Evolutionary conservation across 352 stramenopile genomes (phyloP).

Genomic region (Aphanomyces astaci): DNA sequence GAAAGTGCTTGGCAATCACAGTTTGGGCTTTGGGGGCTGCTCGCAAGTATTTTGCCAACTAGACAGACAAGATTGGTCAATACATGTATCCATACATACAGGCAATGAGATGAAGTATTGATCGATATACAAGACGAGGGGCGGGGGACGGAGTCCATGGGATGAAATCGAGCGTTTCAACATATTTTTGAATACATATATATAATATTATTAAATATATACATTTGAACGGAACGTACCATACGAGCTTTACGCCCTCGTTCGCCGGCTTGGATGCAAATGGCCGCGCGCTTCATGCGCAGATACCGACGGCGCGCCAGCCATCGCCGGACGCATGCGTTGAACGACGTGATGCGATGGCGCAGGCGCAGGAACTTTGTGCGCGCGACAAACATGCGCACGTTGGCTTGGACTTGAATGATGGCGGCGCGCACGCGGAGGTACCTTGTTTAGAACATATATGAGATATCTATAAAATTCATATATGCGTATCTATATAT

Average conservation of each 20-base stretch:
- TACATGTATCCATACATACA: too few species aligned
- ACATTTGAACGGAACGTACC: not conserved
- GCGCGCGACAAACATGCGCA: slow-evolving; percentile 62
- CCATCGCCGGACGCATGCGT: slow-evolving; percentile 64
- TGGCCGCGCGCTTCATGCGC: slow-evolving; percentile 47
- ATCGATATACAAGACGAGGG: too few species aligned
- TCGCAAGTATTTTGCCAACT: slow-evolving; percentile 59
- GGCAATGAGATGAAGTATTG: too few species aligned
- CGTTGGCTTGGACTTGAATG: slow-evolving; percentile 55
- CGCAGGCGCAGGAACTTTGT: slow-evolving; percentile 43
- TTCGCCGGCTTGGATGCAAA: slow-evolving; percentile 64
- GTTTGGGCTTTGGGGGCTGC: slow-evolving; percentile 64
- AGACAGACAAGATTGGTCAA: not conserved
- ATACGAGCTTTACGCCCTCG: slow-evolving; percentile 64
- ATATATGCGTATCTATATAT: too few species aligned
- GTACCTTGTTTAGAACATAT: not conserved
- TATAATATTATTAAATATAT: too few species aligned
- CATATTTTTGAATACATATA: too few species aligned
- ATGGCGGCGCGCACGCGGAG: slow-evolving; percentile 18
- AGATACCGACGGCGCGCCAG: slow-evolving; percentile 64
- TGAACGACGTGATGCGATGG: slow-evolving; percentile 52
- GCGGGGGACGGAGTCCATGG: too few species aligned
- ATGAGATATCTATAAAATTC: too few species aligned
- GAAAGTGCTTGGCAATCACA: slow-evolving; percentile 69
- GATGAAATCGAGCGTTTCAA: too few species aligned